A percentile compares a stretch with the other conserved stretches of the same genome.
phyloP scores from a whole-genome alignment of 768 basidiomycete species.

The Rhizopogon vesiculosus region DNA sequence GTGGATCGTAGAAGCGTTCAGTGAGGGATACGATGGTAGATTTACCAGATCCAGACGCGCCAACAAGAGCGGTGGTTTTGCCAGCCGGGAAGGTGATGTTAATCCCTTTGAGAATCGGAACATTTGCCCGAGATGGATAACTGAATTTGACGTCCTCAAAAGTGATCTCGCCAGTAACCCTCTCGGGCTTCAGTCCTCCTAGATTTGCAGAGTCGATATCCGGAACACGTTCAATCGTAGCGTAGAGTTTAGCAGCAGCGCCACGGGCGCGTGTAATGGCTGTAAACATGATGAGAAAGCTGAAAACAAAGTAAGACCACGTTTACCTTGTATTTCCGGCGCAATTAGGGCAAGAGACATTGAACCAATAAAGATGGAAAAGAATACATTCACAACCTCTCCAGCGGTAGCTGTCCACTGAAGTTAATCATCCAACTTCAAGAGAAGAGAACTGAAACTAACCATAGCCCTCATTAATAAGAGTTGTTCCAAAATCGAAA shows the following conservation, averaged over 20 bases:
- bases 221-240: constrained; percentile 52
- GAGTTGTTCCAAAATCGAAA: constrained; percentile 49
- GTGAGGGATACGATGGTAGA: constrained; percentile 40
- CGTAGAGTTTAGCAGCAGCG: constrained; percentile 53
- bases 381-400: constrained; percentile 48
- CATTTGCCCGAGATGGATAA: constrained; percentile 44
- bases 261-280: constrained; percentile 44
- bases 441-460: constrained; percentile 1
- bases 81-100: constrained; percentile 37
- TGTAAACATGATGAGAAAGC: constrained; percentile 4
- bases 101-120: constrained; percentile 46
- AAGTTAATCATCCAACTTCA: not conserved
- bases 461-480: constrained; percentile 33
- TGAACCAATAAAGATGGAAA: constrained; percentile 48
- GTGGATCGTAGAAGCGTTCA: constrained; percentile 51
- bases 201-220: constrained; percentile 44
- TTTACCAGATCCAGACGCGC: constrained; percentile 35
- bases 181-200: constrained; percentile 40
- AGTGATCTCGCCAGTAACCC: constrained; percentile 40
- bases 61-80: constrained; percentile 36
- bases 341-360: constrained; percentile 51
- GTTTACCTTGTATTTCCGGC: constrained; percentile 42
- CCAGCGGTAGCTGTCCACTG: constrained; percentile 31
- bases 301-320: not conserved
- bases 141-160: constrained; percentile 47